phyloP scores from a whole-genome alignment of 371 early-diverging fungal genomes.

The Conidiobolus incongruus region DNA sequence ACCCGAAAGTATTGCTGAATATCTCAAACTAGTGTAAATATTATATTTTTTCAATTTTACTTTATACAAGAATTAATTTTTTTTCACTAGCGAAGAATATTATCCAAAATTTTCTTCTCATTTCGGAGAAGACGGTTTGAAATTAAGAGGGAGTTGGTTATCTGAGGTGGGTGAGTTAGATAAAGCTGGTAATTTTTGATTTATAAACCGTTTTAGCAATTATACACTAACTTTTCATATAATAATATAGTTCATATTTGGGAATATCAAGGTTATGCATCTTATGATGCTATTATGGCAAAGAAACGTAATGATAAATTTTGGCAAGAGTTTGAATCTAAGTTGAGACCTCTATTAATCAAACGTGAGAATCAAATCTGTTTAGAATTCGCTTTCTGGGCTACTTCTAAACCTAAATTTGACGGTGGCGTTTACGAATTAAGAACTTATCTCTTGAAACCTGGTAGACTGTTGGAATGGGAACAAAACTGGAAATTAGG shows the following conservation, averaged over 20 bases:
- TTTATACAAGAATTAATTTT: background rate
- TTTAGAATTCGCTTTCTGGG: conserved; percentile 86
- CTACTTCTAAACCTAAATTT: conserved; percentile 43
- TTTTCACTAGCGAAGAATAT: conserved; percentile 21
- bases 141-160: conserved; percentile 73
- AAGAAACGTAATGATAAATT: conserved; percentile 24
- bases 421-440: conserved; percentile 75
- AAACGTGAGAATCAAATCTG: conserved; percentile 62
- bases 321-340: conserved; percentile 23
- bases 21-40: conserved; percentile 37
- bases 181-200: conserved; percentile 53
- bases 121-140: conserved; percentile 39
- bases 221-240: background rate
- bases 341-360: conserved; percentile 38
- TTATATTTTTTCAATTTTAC: background rate
- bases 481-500: conserved; percentile 74
- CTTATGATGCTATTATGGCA: conserved; percentile 29
- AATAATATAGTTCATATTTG: conserved; percentile 50
- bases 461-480: conserved; percentile 81
- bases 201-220: background rate
- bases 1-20: conserved; percentile 68
- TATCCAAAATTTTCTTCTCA: conserved; percentile 45
- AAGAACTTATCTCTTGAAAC: conserved; percentile 63
- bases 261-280: conserved; percentile 78
- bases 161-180: conserved; percentile 70